Percentiles rank a stretch among this genome's conserved stretches.
Conservation (phyloP, 1,139 yeast genomes). For the Pichia sp. region DNA sequence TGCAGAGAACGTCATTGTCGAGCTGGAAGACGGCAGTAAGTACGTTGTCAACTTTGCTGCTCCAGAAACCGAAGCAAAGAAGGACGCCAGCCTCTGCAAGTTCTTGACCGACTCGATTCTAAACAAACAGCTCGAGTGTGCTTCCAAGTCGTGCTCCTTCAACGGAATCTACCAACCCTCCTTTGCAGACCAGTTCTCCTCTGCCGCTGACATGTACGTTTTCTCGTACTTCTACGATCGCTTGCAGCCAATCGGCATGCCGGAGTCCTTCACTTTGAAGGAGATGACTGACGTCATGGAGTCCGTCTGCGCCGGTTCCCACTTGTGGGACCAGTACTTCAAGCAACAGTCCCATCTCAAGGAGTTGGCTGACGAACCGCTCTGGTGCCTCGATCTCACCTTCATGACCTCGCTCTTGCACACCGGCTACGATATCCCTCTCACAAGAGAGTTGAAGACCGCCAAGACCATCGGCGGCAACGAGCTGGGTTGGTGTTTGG, state of each 20-base stretch:
- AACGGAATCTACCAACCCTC: slow-evolving; percentile 97
- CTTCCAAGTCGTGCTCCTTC: slow-evolving; percentile 81
- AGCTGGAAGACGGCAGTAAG: slow-evolving; percentile 42
- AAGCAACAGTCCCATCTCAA: slow-evolving; percentile 36
- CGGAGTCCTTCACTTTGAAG: slow-evolving; percentile 75
- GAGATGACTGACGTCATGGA: slow-evolving; percentile 80
- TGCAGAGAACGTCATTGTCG: slow-evolving; percentile 52
- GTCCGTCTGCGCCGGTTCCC: slow-evolving; percentile 79
- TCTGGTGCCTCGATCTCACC: slow-evolving; percentile 89
- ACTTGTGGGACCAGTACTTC: slow-evolving; percentile 49
- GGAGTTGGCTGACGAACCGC: slow-evolving; percentile 71
- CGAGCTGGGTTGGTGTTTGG: slow-evolving; percentile 97
- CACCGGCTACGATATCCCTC: slow-evolving; percentile 93
- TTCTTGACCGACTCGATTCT: slow-evolving; percentile 74
- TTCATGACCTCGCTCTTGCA: slow-evolving; percentile 87
- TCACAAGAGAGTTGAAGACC: slow-evolving; percentile 81
- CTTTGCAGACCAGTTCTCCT: slow-evolving; percentile 66
- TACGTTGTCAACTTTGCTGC: slow-evolving; percentile 73
- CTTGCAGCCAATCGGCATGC: slow-evolving; percentile 92
- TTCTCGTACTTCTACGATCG: slow-evolving; percentile 95
- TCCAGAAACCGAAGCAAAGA: slow-evolving; percentile 45
- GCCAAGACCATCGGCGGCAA: slow-evolving; percentile 84
- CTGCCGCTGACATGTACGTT: slow-evolving; percentile 70
- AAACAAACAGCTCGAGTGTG: slow-evolving; percentile 77
- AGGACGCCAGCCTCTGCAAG: slow-evolving; percentile 68